A percentile compares a stretch with the other conserved stretches of the same genome.
Conservation (phyloP, 108 stramenopile genomes). For the Nitzschia sp. region DNA sequence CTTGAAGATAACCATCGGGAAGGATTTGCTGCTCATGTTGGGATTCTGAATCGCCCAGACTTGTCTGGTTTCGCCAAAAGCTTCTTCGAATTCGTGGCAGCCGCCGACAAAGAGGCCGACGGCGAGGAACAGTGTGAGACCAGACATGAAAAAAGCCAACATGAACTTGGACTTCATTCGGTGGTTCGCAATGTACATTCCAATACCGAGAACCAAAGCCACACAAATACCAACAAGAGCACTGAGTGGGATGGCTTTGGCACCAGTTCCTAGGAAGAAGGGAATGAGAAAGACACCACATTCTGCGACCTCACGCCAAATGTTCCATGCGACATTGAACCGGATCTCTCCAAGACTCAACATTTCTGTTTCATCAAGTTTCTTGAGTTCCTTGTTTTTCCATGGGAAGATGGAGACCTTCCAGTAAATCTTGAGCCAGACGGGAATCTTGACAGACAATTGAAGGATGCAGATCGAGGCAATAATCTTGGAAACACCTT, state of each 20-base stretch:
- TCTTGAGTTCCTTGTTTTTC: slow-evolving; percentile 33
- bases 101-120: slow-evolving; percentile 73
- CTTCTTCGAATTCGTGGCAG: slow-evolving; percentile 69
- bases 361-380: slow-evolving; percentile 17
- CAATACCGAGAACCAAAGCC: slow-evolving; percentile 40
- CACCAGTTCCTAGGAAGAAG: slow-evolving; percentile 64
- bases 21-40: slow-evolving; percentile 46
- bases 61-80: slow-evolving; percentile 44
- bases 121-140: slow-evolving; percentile 53
- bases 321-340: slow-evolving; percentile 87
- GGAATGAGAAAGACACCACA: slow-evolving; percentile 81
- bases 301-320: slow-evolving; percentile 82
- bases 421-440: slow-evolving; percentile 64
- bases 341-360: slow-evolving; percentile 60
- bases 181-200: slow-evolving; percentile 65
- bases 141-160: slow-evolving; percentile 52
- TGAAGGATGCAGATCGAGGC: slow-evolving; percentile 71
- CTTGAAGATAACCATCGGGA: slow-evolving; percentile 75
- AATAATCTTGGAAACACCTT: slow-evolving; percentile 74
- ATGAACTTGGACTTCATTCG: slow-evolving; percentile 49
- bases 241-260: slow-evolving; percentile 62
- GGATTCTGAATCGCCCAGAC: slow-evolving; percentile 49
- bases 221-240: slow-evolving; percentile 63
- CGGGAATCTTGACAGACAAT: slow-evolving; percentile 71
- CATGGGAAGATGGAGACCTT: slow-evolving; percentile 10